phyloP scores from a whole-genome alignment of 2,329 filamentous ascomycete genomes.

The Ophiognomonia clavigignenti-juglandacearum region DNA sequence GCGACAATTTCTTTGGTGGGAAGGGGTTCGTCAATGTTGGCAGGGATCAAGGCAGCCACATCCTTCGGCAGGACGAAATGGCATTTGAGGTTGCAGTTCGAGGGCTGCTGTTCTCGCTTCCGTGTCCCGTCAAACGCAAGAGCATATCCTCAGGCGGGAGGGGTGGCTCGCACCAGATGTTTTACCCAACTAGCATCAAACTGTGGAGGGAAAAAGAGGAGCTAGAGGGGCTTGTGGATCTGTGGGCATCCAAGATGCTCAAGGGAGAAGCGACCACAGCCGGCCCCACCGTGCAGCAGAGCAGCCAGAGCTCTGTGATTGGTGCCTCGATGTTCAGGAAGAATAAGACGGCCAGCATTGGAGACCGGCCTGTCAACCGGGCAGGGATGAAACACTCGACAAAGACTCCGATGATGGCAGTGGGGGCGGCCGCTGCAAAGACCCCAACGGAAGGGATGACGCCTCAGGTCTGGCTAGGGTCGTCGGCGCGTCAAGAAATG shows the following conservation, averaged over 20 bases:
- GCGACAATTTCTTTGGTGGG: conserved; percentile 62
- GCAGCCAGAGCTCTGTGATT: conserved; percentile 28
- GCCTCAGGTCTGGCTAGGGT: conserved; percentile 55
- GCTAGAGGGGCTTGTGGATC: conserved; percentile 65
- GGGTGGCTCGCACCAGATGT: conserved; percentile 77
- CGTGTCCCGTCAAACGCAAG: conserved; percentile 77
- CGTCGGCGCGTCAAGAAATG: conserved; percentile 65
- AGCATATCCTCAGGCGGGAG: conserved; percentile 33
- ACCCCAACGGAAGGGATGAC: conserved; percentile 20
- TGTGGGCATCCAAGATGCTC: conserved; percentile 60
- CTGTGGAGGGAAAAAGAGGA: conserved; percentile 83
- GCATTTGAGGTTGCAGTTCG: conserved; percentile 86
- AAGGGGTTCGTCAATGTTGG: conserved; percentile 47
- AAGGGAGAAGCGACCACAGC: conserved; percentile 40
- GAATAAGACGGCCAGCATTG: conserved; percentile 26
- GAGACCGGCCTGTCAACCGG: conserved; percentile 15
- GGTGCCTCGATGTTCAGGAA: conserved; percentile 46
- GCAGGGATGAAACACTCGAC: conserved; percentile 20
- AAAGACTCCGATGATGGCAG: conserved; percentile 13
- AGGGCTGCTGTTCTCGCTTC: conserved; percentile 79
- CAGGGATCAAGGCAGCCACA: conserved; percentile 61
- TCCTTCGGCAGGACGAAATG: conserved; percentile 87
- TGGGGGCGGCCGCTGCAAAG: conserved; percentile 9
- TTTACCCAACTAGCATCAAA: conserved; percentile 80
- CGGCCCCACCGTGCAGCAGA: conserved; percentile 17